phyloP scores from a whole-genome alignment of 352 stramenopile species.

The Phytophthora vignae region DNA sequence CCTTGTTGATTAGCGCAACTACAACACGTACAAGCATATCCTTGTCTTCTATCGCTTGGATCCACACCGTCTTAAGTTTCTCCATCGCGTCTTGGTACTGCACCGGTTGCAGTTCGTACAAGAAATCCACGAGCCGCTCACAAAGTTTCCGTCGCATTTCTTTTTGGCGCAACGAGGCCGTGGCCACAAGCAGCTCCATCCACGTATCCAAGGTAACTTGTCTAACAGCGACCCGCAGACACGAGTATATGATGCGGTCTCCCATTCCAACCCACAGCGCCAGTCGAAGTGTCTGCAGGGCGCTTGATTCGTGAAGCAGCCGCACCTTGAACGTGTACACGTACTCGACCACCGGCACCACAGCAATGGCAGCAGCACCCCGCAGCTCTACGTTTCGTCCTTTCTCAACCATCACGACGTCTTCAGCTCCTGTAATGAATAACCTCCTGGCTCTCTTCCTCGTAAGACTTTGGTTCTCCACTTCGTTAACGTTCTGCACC shows the following conservation, averaged over 20 bases:
- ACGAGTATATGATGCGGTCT: constrained; percentile 44
- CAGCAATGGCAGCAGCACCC: constrained; percentile 31
- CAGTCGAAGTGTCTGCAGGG: constrained; percentile 41
- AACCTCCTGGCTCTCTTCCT: constrained; percentile 23
- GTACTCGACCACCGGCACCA: constrained; percentile 61
- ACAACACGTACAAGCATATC: constrained; percentile 45
- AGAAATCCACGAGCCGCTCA: constrained; percentile 40
- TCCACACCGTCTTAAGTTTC: constrained; percentile 39
- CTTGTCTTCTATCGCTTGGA: constrained; percentile 47
- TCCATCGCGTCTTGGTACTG: constrained; percentile 41
- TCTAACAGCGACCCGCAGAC: constrained; percentile 36
- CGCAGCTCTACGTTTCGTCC: constrained; percentile 42
- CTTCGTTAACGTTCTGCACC: constrained; percentile 7
- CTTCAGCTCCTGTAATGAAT: constrained; percentile 6
- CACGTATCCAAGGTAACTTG: constrained; percentile 45
- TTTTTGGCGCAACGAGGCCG: constrained; percentile 23
- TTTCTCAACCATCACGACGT: not conserved
- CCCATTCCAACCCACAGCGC: constrained; percentile 55
- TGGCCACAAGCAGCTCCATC: constrained; percentile 50
- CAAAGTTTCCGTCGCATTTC: constrained; percentile 34
- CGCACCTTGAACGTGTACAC: constrained; percentile 53
- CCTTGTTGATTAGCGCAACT: constrained; percentile 47
- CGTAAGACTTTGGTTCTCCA: not conserved
- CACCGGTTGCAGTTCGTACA: constrained; percentile 35
- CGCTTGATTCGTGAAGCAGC: constrained; percentile 38